Evolutionary conservation across 495 filamentous ascomycete genomes (phyloP), one percentile per base, ranked within the genome.

Genomic region (Hypoxylon fuscum): DNA sequence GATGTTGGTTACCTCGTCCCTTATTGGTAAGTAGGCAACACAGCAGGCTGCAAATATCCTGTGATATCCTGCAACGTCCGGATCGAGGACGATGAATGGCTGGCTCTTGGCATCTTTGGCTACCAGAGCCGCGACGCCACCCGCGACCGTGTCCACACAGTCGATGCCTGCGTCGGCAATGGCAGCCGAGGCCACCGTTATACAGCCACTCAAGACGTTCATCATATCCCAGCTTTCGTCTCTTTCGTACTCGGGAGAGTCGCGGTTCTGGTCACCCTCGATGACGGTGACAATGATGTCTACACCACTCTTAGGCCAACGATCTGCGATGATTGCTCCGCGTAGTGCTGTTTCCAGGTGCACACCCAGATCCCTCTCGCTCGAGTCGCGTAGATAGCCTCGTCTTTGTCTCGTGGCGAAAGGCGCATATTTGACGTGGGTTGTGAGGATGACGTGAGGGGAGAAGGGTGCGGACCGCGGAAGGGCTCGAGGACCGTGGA

Each of bases 101-200:
- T 54, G 54, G 46, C 63, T 68, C 23, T 58, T 62, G 5, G 66
- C 64, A 1, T 70, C 65, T 35, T 77, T 71, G 40, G 74, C 67
- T 17, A 93, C 90, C 15, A 96, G 67, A 8, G 92, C 96, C 12
- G 93, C 92, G 32, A 97, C 89, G 18, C 95, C 95, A 3, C 94
- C 95, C 11, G 89, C 82, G 3, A 96, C 90, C 23, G 96, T 80
- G 73, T 98, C 95, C 27, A 97, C 85, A 73, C 93, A 97, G 69
- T 98, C 95, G 61, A 98, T 97, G 2, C 91, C 92, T 0, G 95
- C 96, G 77, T 98, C 96, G 1, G 88, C 88, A 74, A 98, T 88
- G 5, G 96, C 95, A n/a, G 95, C 96, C 55, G 92, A 92, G 29
- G 95, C 92, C 57, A 92, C 93, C 1, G 91, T 98, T 59, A 98